These are phyloP conservation scores for Boletus tylopilopsis DNA, from an alignment of 768 basidiomycete genomes.

Conservation along the genomic window DNA sequence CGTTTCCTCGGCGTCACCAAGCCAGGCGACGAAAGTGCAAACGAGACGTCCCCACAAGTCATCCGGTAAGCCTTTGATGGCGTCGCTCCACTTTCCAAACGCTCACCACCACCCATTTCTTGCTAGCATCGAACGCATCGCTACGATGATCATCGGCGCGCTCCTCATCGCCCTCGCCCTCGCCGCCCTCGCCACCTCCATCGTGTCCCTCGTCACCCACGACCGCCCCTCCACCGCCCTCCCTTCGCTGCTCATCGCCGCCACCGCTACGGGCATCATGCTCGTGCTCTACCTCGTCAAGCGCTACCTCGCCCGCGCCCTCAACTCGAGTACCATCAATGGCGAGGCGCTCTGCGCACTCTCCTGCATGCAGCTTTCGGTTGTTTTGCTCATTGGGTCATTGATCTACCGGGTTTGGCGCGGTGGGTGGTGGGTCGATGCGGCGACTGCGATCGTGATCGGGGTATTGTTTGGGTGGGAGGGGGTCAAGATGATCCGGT, in stretches of 20 bases:
- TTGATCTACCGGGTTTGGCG: constrained; percentile 36
- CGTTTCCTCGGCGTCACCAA: constrained; percentile 33
- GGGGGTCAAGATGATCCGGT: constrained; percentile 31
- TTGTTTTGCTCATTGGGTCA: constrained; percentile 40
- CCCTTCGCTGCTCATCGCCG: constrained; percentile 41
- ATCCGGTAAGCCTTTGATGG: constrained; percentile 9
- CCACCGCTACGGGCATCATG: constrained; percentile 36
- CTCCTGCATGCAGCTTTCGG: constrained; percentile 40
- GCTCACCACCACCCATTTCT: not conserved
- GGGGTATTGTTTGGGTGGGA: constrained; percentile 8
- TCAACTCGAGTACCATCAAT: constrained; percentile 41
- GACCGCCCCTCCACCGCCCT: constrained; percentile 36
- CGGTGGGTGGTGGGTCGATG: constrained; percentile 43
- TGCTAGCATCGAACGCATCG: constrained; percentile 35
- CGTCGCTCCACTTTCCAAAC: not conserved
- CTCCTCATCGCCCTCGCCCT: constrained; percentile 37
- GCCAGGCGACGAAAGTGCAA: constrained; percentile 33
- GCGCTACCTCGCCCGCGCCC: constrained; percentile 38
- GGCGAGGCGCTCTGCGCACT: constrained; percentile 44
- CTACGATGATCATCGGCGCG: constrained; percentile 33
- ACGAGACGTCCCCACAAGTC: not conserved
- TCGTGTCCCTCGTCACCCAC: constrained; percentile 32
- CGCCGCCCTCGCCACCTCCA: constrained; percentile 34
- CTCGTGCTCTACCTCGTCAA: constrained; percentile 42
- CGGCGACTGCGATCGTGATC: constrained; percentile 3